phyloP scores from a whole-genome alignment of 345 rosid species.

The Eucalyptus guilfoylei region DNA sequence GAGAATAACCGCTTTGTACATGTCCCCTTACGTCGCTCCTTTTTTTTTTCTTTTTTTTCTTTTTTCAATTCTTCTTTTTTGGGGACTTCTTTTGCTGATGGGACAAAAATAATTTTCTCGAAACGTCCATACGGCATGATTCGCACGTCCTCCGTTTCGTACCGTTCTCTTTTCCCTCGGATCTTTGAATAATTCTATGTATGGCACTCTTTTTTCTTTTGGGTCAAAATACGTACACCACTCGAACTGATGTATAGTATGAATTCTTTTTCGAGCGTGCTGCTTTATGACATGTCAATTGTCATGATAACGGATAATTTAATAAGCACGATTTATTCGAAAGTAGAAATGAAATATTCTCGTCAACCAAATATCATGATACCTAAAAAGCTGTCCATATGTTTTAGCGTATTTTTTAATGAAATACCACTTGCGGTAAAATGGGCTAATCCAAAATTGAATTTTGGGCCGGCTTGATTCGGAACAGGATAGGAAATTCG shows the following conservation, averaged over 20 bases:
- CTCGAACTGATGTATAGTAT: not conserved
- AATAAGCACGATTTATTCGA: not conserved
- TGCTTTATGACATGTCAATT: not conserved
- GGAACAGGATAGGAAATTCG: not conserved
- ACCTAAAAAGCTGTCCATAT: not conserved
- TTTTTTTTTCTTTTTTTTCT: fast-evolving
- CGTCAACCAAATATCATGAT: not conserved
- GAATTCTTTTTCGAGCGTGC: not conserved
- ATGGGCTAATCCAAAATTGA: not conserved
- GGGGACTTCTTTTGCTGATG: not conserved
- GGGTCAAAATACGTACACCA: too few species aligned
- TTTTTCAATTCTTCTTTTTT: not conserved
- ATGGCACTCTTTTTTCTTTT: not conserved
- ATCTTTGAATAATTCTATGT: not conserved
- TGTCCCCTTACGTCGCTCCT: not conserved
- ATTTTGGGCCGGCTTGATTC: not conserved
- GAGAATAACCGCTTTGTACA: not conserved
- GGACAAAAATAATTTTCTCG: not conserved
- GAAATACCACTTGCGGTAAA: too few species aligned
- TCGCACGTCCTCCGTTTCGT: not conserved
- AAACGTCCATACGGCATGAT: not conserved
- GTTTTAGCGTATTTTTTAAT: not conserved
- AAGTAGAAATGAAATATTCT: not conserved
- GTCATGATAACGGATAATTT: not conserved
- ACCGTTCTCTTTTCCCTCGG: not conserved